Percentiles rank a stretch among this genome's conserved stretches.
Evolutionary conservation across 352 stramenopile species (phyloP).

Genomic region (Globisporangium irregulare): DNA sequence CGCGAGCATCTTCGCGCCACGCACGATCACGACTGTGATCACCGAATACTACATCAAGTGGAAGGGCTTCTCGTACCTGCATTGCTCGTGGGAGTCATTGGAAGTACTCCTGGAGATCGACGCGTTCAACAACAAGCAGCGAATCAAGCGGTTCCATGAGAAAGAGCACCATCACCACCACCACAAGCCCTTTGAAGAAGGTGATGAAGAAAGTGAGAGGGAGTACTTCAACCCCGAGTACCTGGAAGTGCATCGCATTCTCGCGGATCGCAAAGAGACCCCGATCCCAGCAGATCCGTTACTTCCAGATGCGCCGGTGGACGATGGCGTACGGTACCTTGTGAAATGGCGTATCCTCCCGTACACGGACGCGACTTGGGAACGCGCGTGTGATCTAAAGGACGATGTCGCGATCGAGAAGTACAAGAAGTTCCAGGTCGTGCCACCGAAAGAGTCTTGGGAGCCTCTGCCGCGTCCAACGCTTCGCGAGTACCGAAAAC

Average conservation of each 20-base stretch:
- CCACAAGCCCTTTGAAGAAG: slow-evolving; percentile 32
- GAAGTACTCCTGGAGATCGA: slow-evolving; percentile 78
- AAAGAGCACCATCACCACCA: slow-evolving; percentile 60
- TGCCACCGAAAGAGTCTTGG: slow-evolving; percentile 65
- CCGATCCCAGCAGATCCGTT: slow-evolving; percentile 47
- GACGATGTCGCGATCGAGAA: slow-evolving; percentile 79
- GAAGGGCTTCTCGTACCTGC: slow-evolving; percentile 89
- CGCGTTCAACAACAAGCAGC: slow-evolving; percentile 81
- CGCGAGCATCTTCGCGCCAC: slow-evolving; percentile 35
- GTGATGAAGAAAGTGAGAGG: slow-evolving; percentile 41
- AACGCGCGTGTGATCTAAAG: slow-evolving; percentile 83
- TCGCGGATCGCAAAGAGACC: slow-evolving; percentile 71
- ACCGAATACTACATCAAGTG: slow-evolving; percentile 90
- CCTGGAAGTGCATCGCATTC: slow-evolving; percentile 85
- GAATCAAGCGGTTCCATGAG: slow-evolving; percentile 86
- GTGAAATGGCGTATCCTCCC: slow-evolving; percentile 87
- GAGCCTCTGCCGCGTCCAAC: slow-evolving; percentile 59
- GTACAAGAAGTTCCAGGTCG: slow-evolving; percentile 53
- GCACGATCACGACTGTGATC: slow-evolving; percentile 33
- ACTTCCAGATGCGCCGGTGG: slow-evolving; percentile 65
- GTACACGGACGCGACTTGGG: slow-evolving; percentile 87
- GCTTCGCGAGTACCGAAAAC: slow-evolving; percentile 82
- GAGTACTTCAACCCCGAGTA: slow-evolving; percentile 92
- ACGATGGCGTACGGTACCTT: slow-evolving; percentile 83
- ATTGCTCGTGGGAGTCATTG: slow-evolving; percentile 81